These are phyloP conservation scores for Arachis stenosperma DNA, from an alignment of 306 rosid genomes.

Conservation along the genomic window DNA sequence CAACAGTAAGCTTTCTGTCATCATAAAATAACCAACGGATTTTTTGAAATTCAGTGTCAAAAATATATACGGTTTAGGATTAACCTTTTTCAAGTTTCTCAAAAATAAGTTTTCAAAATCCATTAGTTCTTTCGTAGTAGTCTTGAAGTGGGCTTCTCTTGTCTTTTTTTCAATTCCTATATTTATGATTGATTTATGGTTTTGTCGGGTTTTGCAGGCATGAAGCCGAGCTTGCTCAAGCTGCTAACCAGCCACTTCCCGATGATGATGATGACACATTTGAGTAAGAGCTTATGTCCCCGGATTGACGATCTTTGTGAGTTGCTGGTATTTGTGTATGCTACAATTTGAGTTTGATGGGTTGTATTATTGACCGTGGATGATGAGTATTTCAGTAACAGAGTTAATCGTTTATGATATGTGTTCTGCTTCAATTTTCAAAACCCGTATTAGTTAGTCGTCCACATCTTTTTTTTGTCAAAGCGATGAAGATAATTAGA, in stretches of 20 bases:
- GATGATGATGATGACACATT: slow-evolving; percentile 80
- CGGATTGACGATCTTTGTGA: slow-evolving; percentile 12
- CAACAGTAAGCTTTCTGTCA: slow-evolving; percentile 52
- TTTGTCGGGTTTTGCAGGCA: slow-evolving; percentile 51
- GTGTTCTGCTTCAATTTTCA: slow-evolving; percentile 6
- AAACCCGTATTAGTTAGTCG: background rate
- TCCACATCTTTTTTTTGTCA: background rate
- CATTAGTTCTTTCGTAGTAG: too few relatives aligned
- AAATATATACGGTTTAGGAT: too few relatives aligned
- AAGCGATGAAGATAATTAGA: too few relatives aligned
- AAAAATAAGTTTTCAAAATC: background rate
- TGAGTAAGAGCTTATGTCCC: slow-evolving; percentile 43
- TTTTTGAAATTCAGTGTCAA: too few relatives aligned
- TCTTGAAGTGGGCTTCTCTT: background rate
- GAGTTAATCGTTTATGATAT: slow-evolving; percentile 1
- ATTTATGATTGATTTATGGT: background rate
- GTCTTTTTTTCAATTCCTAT: background rate
- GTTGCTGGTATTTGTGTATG: slow-evolving; percentile 42
- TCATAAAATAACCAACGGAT: background rate
- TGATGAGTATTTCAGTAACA: slow-evolving; percentile 27
- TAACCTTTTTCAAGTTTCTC: too few relatives aligned
- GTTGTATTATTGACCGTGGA: slow-evolving; percentile 33
- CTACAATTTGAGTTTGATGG: slow-evolving; percentile 31
- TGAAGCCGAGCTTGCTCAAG: slow-evolving; percentile 66
- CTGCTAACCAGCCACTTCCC: slow-evolving; percentile 80